These are phyloP conservation scores for Nicotiana benthamiana DNA, from an alignment of 257 asterid genomes.

Conservation along the genomic window DNA sequence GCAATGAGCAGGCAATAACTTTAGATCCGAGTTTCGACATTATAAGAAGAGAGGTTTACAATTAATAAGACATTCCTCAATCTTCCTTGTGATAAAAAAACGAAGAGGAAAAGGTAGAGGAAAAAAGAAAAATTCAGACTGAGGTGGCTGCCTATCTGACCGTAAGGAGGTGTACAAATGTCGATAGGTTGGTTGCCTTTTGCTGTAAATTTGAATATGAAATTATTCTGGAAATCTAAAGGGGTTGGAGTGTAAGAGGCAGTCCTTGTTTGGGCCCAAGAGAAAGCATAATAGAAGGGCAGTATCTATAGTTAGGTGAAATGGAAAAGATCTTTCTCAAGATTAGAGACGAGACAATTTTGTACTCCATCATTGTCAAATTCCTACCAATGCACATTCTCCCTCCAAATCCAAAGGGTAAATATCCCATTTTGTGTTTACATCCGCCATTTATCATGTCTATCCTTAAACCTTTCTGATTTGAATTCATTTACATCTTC, in stretches of 20 bases:
- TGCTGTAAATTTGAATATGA: too few species aligned
- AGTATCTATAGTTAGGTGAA: conserved; percentile 57
- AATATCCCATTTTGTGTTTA: conserved; percentile 80
- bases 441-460: conserved; percentile 44
- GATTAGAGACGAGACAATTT: conserved; percentile 44
- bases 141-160: neutral
- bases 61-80: neutral
- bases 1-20: neutral
- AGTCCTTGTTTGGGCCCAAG: conserved; percentile 72
- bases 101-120: neutral
- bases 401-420: conserved; percentile 92
- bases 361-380: conserved; percentile 67
- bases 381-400: conserved; percentile 84
- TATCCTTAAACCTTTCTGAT: conserved; percentile 58
- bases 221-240: conserved; percentile 2
- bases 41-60: neutral
- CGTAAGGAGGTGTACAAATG: neutral
- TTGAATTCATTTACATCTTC: conserved; percentile 64
- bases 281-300: conserved; percentile 68
- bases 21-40: neutral
- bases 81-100: neutral
- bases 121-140: neutral
- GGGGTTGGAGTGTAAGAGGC: conserved; percentile 49
- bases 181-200: too few species aligned
- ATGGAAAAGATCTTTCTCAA: conserved; percentile 52